A percentile compares a stretch with the other conserved stretches of the same genome.
Conservation (phyloP, 1,284 basidiomycete genomes). For the Apiotrichum laibachii region DNA sequence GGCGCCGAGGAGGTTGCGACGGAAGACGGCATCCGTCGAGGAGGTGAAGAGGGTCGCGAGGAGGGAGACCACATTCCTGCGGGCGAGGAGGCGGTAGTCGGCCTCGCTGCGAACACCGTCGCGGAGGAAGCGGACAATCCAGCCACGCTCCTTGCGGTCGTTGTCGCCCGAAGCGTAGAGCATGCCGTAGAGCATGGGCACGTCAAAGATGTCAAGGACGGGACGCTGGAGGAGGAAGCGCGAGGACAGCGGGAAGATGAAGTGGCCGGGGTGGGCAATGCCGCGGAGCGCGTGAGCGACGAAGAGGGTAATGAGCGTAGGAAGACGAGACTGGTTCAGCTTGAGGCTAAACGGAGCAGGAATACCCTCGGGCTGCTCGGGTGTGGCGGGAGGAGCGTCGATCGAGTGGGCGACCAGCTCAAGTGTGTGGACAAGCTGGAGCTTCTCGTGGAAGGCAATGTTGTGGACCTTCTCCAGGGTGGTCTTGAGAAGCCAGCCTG, state of each 20-base stretch:
- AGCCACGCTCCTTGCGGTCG: conserved; percentile 78
- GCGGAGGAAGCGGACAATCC: conserved; percentile 80
- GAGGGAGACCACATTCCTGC: conserved; percentile 83
- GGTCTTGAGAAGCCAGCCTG: conserved; percentile 40
- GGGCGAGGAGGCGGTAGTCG: conserved; percentile 77
- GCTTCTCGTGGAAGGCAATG: conserved; percentile 69
- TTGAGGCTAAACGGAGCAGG: conserved; percentile 6
- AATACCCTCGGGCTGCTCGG: background rate
- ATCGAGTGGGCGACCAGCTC: conserved; percentile 66
- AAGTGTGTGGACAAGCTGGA: conserved; percentile 73
- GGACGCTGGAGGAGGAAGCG: conserved; percentile 82
- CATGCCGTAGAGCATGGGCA: conserved; percentile 81
- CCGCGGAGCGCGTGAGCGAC: conserved; percentile 73
- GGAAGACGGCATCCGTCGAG: conserved; percentile 58
- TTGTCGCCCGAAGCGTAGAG: conserved; percentile 70
- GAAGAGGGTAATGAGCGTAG: conserved; percentile 75
- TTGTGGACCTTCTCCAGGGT: conserved; percentile 4
- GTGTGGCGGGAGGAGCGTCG: conserved; percentile 31
- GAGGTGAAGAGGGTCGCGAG: conserved; percentile 75
- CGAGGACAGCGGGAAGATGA: conserved; percentile 74
- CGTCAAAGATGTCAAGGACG: conserved; percentile 67
- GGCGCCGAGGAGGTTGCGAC: conserved; percentile 56
- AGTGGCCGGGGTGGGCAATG: conserved; percentile 72
- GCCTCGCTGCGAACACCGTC: conserved; percentile 68
- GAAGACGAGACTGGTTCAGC: conserved; percentile 48